Evolutionary conservation across 345 rosid species (phyloP).

Genomic region (Syzygium aromaticum): DNA sequence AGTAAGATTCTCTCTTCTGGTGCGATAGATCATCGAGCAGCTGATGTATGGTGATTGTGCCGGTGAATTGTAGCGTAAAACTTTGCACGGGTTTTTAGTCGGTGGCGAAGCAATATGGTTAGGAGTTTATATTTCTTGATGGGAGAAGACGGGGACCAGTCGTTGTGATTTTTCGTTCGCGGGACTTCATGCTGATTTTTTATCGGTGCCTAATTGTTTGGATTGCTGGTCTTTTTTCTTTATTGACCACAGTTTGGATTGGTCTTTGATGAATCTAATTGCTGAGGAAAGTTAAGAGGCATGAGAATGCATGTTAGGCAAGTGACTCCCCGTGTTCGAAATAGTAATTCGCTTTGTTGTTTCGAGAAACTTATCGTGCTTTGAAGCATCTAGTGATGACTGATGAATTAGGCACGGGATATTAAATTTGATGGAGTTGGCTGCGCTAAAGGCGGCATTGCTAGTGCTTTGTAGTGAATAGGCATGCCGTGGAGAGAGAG

Average conservation of each 20-base stretch:
- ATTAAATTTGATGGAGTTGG: background rate
- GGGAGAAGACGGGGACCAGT: background rate
- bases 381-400: background rate
- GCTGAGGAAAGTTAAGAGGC: background rate
- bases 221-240: background rate
- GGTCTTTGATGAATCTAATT: background rate
- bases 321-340: background rate
- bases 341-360: background rate
- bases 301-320: background rate
- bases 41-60: background rate
- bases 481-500: background rate
- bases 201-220: background rate
- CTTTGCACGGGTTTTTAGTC: background rate
- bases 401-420: background rate
- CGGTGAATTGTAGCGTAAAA: background rate
- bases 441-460: background rate
- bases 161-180: background rate
- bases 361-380: background rate
- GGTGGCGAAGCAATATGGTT: background rate
- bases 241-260: background rate
- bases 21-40: background rate
- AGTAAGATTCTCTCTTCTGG: background rate
- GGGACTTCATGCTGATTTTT: background rate
- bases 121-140: background rate
- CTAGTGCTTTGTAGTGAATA: background rate